Percentiles rank a stretch among this genome's conserved stretches.
Evolutionary conservation across 108 stramenopile species (phyloP).

Genomic region (Stephanodiscus minutulus): DNA sequence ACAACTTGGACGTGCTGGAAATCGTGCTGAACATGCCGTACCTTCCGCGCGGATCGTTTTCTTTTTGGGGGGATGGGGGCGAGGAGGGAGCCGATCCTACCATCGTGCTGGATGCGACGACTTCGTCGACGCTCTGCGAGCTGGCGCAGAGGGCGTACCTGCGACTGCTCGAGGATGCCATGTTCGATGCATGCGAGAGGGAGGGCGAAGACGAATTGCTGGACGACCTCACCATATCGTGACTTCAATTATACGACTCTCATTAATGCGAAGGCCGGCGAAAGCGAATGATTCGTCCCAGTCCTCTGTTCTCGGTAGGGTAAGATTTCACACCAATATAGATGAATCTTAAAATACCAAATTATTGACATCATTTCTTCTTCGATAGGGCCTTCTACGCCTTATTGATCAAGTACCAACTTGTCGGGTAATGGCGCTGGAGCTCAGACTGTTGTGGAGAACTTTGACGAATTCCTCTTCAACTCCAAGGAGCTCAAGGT

Average conservation of each 20-base stretch:
- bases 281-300: no score
- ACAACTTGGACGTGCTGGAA: constrained; percentile 63
- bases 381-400: no score
- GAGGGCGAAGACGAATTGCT: constrained; percentile 73
- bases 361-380: no score
- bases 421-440: no score
- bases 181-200: constrained; percentile 83
- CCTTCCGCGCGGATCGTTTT: constrained; percentile 30
- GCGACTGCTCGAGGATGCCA: constrained; percentile 82
- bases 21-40: constrained; percentile 61
- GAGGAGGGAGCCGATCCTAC: not conserved
- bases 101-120: not conserved
- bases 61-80: not conserved
- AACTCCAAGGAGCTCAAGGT: constrained; percentile 37
- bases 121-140: not conserved
- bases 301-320: no score
- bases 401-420: no score
- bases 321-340: no score
- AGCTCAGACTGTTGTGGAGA: constrained; percentile 94
- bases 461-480: constrained; percentile 77
- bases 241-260: not conserved
- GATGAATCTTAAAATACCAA: no score
- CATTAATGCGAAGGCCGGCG: no score
- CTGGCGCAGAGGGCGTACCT: constrained; percentile 69
- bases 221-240: constrained; percentile 63